A percentile compares a stretch with the other conserved stretches of the same genome.
These are phyloP conservation scores for Gossypium mustelinum DNA, from an alignment of 345 rosid species.

Conservation along the genomic window DNA sequence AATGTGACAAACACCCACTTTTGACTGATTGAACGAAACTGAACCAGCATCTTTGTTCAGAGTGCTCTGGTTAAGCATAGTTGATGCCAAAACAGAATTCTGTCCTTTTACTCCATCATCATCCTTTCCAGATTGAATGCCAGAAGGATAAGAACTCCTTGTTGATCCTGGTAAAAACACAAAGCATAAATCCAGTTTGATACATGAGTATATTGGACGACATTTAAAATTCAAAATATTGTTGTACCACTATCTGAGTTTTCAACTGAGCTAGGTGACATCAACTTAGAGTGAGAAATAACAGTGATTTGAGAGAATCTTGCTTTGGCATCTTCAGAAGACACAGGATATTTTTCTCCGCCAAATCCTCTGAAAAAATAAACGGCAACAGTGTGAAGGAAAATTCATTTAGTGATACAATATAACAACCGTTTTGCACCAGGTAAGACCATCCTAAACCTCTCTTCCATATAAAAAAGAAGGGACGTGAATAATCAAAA, in stretches of 20 bases:
- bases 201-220: neutral
- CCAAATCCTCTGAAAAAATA: constrained; percentile 31
- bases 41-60: constrained; percentile 30
- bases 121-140: constrained; percentile 29
- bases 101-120: constrained; percentile 26
- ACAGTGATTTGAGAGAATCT: constrained; percentile 33
- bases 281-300: constrained; percentile 35
- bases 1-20: constrained; percentile 30
- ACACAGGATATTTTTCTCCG: constrained; percentile 25
- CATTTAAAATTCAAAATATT: constrained; percentile 1
- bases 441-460: neutral
- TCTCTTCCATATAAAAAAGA: neutral
- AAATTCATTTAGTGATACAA: neutral
- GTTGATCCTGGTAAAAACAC: constrained; percentile 39
- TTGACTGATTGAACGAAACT: constrained; percentile 45
- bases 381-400: neutral
- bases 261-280: constrained; percentile 31
- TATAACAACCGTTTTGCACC: neutral
- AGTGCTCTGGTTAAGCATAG: constrained; percentile 33
- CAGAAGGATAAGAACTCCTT: constrained; percentile 40
- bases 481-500: neutral
- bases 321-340: constrained; percentile 34
- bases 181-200: constrained; percentile 16
- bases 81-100: constrained; percentile 36
- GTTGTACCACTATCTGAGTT: constrained; percentile 41